Evolutionary conservation across 2,329 filamentous ascomycete species (phyloP), one percentile per base, ranked within the genome.

Genomic region (Neonectria sp.): DNA sequence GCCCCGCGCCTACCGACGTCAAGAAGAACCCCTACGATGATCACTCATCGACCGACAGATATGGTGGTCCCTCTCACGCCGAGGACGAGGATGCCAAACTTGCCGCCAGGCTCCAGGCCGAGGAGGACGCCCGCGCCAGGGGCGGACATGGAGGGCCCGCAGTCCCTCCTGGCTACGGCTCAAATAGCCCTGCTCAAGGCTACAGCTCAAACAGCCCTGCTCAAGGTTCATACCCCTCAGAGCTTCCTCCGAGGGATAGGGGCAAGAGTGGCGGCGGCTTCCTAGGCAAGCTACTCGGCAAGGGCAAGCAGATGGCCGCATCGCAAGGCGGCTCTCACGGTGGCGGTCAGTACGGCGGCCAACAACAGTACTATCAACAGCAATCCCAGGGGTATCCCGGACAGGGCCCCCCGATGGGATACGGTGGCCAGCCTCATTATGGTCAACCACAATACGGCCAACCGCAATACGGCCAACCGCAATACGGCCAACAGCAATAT

Each of bases 61-160:
- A 80, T 61, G 74, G 71, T 60, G 78, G 85, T 33, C 70, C 78
- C 63, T 77, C 77, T 31, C 75, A 77, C 13, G 63, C 72, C n/a
- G 74, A 80, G 57, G 88, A 88, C 65, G 90, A 92, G 53, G 94
- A 97, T 77, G 94, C 92, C 66, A 87, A 86, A 29, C 84, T 95
- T 11, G 95, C 95, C 8, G 88, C 93, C 46, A 89, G 90, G 76
- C 84, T 97, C 48, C 95, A 97, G 79, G 92, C 92, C 51, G 93
- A 97, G 80, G 95, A 97, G 80, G 88, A 97, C 70, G 89, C 90
- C 6, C 88, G 89, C 51, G 86, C 86, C 17, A 77, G 78, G 69
- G 73, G 77, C 64, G 74, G 73, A 58, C 68, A 58, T 25, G 72
- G 72, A 55, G 76, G 73, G 17, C 76, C 79, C 55, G 71, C 76